Evolutionary conservation across 1,139 yeast species (phyloP), one percentile per base, ranked within the genome.

Genomic region (Nematodospora anomalae): DNA sequence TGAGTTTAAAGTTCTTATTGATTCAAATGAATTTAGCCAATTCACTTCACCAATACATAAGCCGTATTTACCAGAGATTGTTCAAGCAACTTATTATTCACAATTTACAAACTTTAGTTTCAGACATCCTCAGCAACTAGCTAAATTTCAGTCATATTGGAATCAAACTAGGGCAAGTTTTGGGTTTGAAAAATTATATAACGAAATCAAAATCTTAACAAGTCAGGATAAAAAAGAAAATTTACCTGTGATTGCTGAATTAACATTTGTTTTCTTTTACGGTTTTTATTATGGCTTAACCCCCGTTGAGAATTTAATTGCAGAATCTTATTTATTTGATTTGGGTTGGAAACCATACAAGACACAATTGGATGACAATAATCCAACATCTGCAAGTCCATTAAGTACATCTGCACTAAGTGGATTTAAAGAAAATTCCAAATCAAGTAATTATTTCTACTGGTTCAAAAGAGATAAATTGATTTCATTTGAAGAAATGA

Each of bases 201-300:
- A 49, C 4, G 71, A 68, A 31, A 61, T 66, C 30, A 55, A 58
- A 34, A 35, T 50, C 4, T 50, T 64, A 21, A 50, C 51, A 18
- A 38, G 41, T n/a, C 58, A 53, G 38, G 47, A 51, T 34, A 51
- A 44, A 46, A 28, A 33, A 3, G 62, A 57, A 11, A 46, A 46
- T 27, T 39, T 42, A 3, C 28, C 42, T 2, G 40, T 57, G 26
- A 53, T 62, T 30, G 61, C 65, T 30, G 71, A 69, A 47, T 49
- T 69, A 40, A 64, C 70, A 11, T 64, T 71, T 38, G 77, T 77
- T 3, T 60, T 80, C 33, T 80, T 80, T 47, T 80, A 69, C 53
- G 85, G 83, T 3, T 77, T 64, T 49, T 80, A 79, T 49, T 79
- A 69, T 52, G 81, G 81, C 2, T 54, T 73, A 28, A 72, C 82